Conservation (phyloP, 2,329 filamentous ascomycete genomes). For the Arachnomyces sp. region DNA sequence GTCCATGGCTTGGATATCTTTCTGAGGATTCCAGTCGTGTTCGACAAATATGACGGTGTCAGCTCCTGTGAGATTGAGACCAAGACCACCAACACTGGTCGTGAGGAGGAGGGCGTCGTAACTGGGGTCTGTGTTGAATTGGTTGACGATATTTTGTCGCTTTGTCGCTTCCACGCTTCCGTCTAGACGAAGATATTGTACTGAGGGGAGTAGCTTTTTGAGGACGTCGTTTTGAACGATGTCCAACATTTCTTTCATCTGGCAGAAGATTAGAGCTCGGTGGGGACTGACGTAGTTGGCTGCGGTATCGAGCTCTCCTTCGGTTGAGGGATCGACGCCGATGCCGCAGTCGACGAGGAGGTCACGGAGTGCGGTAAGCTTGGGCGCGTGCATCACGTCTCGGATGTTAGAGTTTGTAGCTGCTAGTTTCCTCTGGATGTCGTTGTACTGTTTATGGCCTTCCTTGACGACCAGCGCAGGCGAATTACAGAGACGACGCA, state of each 20-base stretch:
- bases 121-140: conserved; percentile 94
- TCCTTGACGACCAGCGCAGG: conserved; percentile 94
- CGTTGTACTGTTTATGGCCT: conserved; percentile 79
- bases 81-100: conserved; percentile 88
- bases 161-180: conserved; percentile 86
- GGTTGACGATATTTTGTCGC: conserved; percentile 95
- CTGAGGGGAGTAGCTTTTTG: conserved; percentile 79
- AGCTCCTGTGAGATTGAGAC: conserved; percentile 89
- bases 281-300: conserved; percentile 87
- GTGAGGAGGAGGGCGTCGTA: conserved; percentile 92
- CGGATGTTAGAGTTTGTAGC: conserved; percentile 73
- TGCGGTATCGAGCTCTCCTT: conserved; percentile 49
- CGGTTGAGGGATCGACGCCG: conserved; percentile 61
- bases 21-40: conserved; percentile 99
- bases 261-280: conserved; percentile 92
- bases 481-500: conserved; percentile 98
- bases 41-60: conserved; percentile 99
- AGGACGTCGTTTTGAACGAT: conserved; percentile 95
- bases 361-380: conserved; percentile 81
- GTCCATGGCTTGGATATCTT: conserved; percentile 98
- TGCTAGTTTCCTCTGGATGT: conserved; percentile 71
- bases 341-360: conserved; percentile 98
- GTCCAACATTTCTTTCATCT: conserved; percentile 99
- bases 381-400: conserved; percentile 82
- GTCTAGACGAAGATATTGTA: conserved; percentile 90